These are phyloP conservation scores for Orbilia quercus DNA, from an alignment of 2,329 filamentous ascomycete species.

Conservation along the genomic window DNA sequence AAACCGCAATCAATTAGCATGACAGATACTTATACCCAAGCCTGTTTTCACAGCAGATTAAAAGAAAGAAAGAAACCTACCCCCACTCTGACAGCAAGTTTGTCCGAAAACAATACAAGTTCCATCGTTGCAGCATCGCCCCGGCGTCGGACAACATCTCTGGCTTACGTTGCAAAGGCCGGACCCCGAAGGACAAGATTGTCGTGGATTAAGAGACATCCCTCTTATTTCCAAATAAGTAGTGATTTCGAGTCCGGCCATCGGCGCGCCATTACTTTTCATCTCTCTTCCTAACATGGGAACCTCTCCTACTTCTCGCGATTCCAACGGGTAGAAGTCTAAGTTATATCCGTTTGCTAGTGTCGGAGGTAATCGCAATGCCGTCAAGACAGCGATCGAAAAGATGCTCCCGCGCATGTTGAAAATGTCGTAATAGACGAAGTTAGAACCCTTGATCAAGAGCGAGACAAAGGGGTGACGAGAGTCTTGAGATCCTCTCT, in stretches of 20 bases:
- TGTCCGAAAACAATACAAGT: constrained; percentile 45
- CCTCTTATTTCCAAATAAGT: constrained; percentile 31
- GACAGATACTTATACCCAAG: constrained; percentile 2
- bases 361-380: constrained; percentile 28
- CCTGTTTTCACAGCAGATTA: too few relatives aligned
- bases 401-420: constrained; percentile 36
- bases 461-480: too few relatives aligned
- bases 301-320: constrained; percentile 31
- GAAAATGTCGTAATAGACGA: not conserved
- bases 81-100: constrained; percentile 42
- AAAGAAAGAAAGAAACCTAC: constrained; percentile 6
- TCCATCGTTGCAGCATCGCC: constrained; percentile 45
- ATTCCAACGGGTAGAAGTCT: constrained; percentile 44
- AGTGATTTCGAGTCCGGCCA: constrained; percentile 47
- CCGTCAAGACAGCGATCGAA: constrained; percentile 34
- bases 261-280: constrained; percentile 26
- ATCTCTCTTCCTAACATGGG: constrained; percentile 45
- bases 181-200: constrained; percentile 39
- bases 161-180: constrained; percentile 37
- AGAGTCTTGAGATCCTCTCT: too few relatives aligned
- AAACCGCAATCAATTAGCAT: not conserved
- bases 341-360: constrained; percentile 24
- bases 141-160: constrained; percentile 41
- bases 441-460: too few relatives aligned
- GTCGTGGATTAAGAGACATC: constrained; percentile 41